These are phyloP conservation scores for Onygenales sp. DNA, from an alignment of 2,329 filamentous ascomycete genomes.

Conservation along the genomic window DNA sequence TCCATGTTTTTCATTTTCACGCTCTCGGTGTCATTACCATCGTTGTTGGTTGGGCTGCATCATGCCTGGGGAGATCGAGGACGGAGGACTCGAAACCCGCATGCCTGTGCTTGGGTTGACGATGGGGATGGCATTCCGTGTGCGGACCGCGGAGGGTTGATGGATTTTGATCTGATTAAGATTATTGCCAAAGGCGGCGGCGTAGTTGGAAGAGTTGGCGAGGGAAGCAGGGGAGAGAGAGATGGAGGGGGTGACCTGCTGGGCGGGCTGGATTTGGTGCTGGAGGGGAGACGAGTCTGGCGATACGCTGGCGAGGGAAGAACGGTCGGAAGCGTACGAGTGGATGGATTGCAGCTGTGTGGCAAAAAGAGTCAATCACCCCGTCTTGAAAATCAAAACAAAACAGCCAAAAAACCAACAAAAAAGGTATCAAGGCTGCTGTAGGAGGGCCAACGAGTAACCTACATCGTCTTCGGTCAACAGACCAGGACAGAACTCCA, in stretches of 20 bases:
- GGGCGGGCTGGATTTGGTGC: slow-evolving; percentile 63
- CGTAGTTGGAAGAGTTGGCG: slow-evolving; percentile 44
- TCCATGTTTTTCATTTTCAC: neutral
- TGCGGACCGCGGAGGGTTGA: slow-evolving; percentile 79
- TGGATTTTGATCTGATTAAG: slow-evolving; percentile 70
- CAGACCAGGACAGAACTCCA: slow-evolving; percentile 88
- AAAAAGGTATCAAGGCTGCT: neutral
- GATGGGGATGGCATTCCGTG: slow-evolving; percentile 93
- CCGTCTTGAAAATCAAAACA: slow-evolving; percentile 9
- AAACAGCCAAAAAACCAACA: slow-evolving; percentile 5
- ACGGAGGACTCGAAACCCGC: slow-evolving; percentile 78
- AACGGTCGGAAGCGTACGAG: slow-evolving; percentile 81
- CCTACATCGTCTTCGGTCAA: slow-evolving; percentile 86
- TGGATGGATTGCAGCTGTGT: slow-evolving; percentile 79
- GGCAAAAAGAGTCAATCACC: slow-evolving; percentile 6
- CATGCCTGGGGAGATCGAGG: slow-evolving; percentile 56
- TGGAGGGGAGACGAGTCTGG: slow-evolving; percentile 86
- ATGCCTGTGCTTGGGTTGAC: slow-evolving; percentile 91
- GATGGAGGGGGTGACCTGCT: slow-evolving; percentile 63
- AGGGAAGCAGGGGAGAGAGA: slow-evolving; percentile 57
- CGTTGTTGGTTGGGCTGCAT: slow-evolving; percentile 44
- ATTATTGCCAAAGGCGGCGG: slow-evolving; percentile 34
- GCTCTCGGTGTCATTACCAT: slow-evolving; percentile 26
- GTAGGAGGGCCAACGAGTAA: slow-evolving; percentile 11
- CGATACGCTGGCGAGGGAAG: slow-evolving; percentile 88